Evolutionary conservation across 805 yeast species (phyloP).

Genomic region (Pichia paraexigua): DNA sequence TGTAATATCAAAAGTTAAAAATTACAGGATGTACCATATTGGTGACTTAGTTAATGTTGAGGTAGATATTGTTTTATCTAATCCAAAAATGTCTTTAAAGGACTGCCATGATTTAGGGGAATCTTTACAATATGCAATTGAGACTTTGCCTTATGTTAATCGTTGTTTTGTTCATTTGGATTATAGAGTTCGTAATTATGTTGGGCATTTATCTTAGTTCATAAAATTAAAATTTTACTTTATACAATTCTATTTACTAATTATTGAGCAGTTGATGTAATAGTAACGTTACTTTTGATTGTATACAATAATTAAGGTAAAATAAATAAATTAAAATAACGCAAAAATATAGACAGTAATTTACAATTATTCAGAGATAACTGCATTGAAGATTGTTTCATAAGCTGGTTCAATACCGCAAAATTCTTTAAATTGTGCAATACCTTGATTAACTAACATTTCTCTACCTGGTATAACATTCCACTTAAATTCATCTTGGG

Average conservation of each 20-base stretch:
- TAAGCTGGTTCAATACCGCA: slow-evolving; percentile 62
- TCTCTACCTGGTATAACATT: slow-evolving; percentile 83
- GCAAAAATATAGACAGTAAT: not conserved
- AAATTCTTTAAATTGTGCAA: slow-evolving; percentile 76
- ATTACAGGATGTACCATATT: slow-evolving; percentile 65
- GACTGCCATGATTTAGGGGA: slow-evolving; percentile 80
- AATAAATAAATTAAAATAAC: not conserved
- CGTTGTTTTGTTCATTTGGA: slow-evolving; percentile 79
- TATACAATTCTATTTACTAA: not conserved
- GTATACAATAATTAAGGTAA: not conserved
- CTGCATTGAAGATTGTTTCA: slow-evolving; percentile 53
- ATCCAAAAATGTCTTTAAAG: slow-evolving; percentile 41
- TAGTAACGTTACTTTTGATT: not conserved
- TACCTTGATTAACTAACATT: slow-evolving; percentile 91
- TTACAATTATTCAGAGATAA: slow-evolving; percentile 23
- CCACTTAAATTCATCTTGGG: slow-evolving; percentile 59
- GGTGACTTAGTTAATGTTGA: slow-evolving; percentile 74
- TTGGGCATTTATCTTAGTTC: slow-evolving; percentile 28
- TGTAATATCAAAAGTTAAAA: slow-evolving; percentile 54
- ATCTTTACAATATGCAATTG: slow-evolving; percentile 72
- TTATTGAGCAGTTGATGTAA: too few relatives aligned
- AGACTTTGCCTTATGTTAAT: slow-evolving; percentile 68
- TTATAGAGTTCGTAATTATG: slow-evolving; percentile 35
- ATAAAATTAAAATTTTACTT: too few relatives aligned
- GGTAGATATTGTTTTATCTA: slow-evolving; percentile 55